Evolutionary conservation across 495 filamentous ascomycete genomes (phyloP), one percentile per base, ranked within the genome.

Genomic region (Xylaria scruposa): DNA sequence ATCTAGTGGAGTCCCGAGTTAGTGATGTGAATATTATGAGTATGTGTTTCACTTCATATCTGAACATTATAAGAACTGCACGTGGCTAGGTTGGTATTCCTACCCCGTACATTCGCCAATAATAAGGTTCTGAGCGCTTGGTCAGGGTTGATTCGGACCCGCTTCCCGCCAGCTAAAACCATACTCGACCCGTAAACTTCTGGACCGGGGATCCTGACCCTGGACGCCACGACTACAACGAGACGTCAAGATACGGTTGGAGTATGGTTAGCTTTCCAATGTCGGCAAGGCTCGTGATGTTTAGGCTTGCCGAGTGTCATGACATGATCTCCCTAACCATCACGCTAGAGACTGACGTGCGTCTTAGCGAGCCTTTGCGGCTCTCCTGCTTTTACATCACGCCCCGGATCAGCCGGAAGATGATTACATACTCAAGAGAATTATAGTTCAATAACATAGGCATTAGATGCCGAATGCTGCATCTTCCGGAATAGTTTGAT

Each of bases 41-140:
- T 21, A 59, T 59, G 31, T 33, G 31, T 36, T 36, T 36, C 29
- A 38, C 19, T 10, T 19, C 29, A 56, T 67, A 67, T 24, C 26
- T 15, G 12, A 67, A 54, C 9, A 7, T 54, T 42, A 10, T 56
- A 56, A 67, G 49, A 67, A 33, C 56, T n/a, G 33, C 49, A 67
- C 36, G 65, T 44, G 65, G n/a, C 49, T 19, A 33, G 65, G 65
- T 51, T 67, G 13, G 29, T 38, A 31, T 56, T 56, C 65, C 65
- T 26, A n/a, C n/a, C 36, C 49, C 65, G 65, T 67, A 67, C 65
- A 31, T 44, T 67, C 65, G 44, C 65, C 65, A 67, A 67, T 67
- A 44, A 36, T 49, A 56, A 54, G 26, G 65, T 56, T n/a, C 47
- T 40, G 31, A 40, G 33, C 24, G 33, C 36, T 13, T 26, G 65